phyloP scores from a whole-genome alignment of 2,329 filamentous ascomycete species.

The Pleomassaria siparia region DNA sequence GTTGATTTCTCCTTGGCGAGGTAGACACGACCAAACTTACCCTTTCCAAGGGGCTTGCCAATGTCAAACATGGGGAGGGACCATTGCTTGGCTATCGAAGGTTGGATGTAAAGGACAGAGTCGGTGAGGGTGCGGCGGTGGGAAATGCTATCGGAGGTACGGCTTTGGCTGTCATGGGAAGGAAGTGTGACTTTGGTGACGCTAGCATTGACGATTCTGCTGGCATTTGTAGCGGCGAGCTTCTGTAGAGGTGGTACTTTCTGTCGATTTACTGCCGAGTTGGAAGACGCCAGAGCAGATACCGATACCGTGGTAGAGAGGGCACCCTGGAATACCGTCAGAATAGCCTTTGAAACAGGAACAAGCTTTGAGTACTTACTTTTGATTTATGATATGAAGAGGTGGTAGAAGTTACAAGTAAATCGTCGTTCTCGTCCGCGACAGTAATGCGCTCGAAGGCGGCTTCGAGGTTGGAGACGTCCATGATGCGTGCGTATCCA shows the following conservation, averaged over 20 bases:
- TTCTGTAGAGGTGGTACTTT: conserved; percentile 78
- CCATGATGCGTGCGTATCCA: conserved; percentile 52
- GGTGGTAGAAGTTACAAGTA: conserved; percentile 54
- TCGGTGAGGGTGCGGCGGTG: conserved; percentile 48
- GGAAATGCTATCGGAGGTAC: conserved; percentile 39
- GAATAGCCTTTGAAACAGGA: conserved; percentile 13
- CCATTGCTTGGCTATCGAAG: conserved; percentile 57
- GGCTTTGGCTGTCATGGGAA: conserved; percentile 63
- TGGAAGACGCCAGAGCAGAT: conserved; percentile 50
- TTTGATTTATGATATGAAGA: conserved; percentile 72
- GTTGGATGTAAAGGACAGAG: conserved; percentile 47
- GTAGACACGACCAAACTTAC: conserved; percentile 85
- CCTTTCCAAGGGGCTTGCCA: conserved; percentile 80
- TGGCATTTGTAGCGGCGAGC: conserved; percentile 75
- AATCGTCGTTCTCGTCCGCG: conserved; percentile 76
- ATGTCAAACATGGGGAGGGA: conserved; percentile 96
- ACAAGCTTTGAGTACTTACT: conserved; percentile 51
- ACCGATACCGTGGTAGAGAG: conserved; percentile 50
- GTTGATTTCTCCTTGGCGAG: conserved; percentile 76
- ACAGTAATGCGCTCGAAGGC: conserved; percentile 89
- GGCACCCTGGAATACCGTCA: conserved; percentile 44
- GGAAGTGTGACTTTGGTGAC: conserved; percentile 67
- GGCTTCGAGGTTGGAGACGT: conserved; percentile 77
- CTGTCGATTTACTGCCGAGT: conserved; percentile 60
- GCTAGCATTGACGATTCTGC: conserved; percentile 44